Conservation (phyloP, 2,329 filamentous ascomycete genomes). For the Ustulina deusta region DNA sequence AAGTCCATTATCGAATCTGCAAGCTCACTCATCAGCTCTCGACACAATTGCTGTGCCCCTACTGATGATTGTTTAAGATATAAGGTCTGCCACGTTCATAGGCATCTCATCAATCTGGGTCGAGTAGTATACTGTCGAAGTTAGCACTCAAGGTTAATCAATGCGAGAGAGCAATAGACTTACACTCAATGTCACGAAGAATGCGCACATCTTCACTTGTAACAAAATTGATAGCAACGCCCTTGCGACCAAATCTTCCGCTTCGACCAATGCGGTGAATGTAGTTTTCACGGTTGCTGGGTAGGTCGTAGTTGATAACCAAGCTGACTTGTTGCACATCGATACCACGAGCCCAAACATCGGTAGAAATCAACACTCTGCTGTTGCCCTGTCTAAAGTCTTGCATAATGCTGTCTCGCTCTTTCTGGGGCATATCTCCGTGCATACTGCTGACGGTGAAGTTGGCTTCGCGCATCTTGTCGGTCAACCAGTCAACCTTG, state of each 20-base stretch:
- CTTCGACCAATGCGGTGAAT: conserved; percentile 98
- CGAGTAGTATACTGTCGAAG: conserved; percentile 81
- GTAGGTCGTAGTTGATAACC: conserved; percentile 99
- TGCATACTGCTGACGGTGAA: conserved; percentile 99
- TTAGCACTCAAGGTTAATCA: conserved; percentile 17
- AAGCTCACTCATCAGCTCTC: conserved; percentile 27
- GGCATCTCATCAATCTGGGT: conserved; percentile 99
- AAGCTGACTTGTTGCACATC: conserved; percentile 98
- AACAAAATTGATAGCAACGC: conserved; percentile 99
- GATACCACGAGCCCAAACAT: conserved; percentile 98
- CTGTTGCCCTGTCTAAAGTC: conserved; percentile 98
- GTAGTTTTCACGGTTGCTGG: conserved; percentile 99
- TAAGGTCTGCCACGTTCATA: conserved; percentile 84
- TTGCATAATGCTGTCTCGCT: conserved; percentile 99
- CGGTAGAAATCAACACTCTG: conserved; percentile 94
- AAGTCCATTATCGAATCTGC: conserved; percentile 13
- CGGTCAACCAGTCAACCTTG: conserved; percentile 99
- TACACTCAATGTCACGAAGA: conserved; percentile 93
- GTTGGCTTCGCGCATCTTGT: conserved; percentile 99
- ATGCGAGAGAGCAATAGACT: conserved; percentile 52
- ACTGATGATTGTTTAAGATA: conserved; percentile 55
- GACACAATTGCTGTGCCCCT: background rate
- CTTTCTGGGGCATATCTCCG: conserved; percentile 98
- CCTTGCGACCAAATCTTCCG: conserved; percentile 95
- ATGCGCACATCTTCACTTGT: conserved; percentile 98